Evolutionary conservation across 768 basidiomycete species (phyloP).

Genomic region (Suillus fuscotomentosus): DNA sequence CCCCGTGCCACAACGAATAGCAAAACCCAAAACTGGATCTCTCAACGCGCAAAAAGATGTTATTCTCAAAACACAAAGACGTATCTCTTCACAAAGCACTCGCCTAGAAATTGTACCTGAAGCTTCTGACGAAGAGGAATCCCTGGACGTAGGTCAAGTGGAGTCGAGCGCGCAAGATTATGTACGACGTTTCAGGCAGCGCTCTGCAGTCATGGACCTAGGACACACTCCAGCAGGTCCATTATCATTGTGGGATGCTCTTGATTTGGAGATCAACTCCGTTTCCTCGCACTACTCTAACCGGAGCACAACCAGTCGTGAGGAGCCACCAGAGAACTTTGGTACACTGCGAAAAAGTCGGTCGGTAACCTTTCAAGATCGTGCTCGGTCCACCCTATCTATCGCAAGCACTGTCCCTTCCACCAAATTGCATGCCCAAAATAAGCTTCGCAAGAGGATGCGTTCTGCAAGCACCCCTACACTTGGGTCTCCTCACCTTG

Average conservation of each 20-base stretch:
- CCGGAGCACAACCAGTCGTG: not conserved
- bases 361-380: slow-evolving; percentile 12
- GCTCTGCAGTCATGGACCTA: slow-evolving; percentile 9
- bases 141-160: slow-evolving; percentile 7
- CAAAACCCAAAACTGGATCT: not conserved
- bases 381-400: slow-evolving; percentile 34
- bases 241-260: slow-evolving; percentile 41
- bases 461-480: slow-evolving; percentile 35
- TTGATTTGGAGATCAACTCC: slow-evolving; percentile 37
- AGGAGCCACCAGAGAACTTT: slow-evolving; percentile 25
- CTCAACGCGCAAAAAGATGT: not conserved
- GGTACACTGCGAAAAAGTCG: slow-evolving; percentile 26
- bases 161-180: not conserved
- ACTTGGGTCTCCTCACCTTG: slow-evolving; percentile 8
- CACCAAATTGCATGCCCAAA: slow-evolving; percentile 28
- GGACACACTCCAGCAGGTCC: slow-evolving; percentile 27
- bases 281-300: slow-evolving; percentile 14
- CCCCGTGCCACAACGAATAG: slow-evolving; percentile 4
- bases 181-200: not conserved
- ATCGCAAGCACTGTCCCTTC: slow-evolving; percentile 34
- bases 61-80: slow-evolving; percentile 3
- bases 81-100: slow-evolving; percentile 11
- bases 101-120: slow-evolving; percentile 13
- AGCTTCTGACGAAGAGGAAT: slow-evolving; percentile 19
- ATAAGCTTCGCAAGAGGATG: slow-evolving; percentile 40